Base-by-base conservation (phyloP, 352 stramenopile genomes). In the Phytophthora chlamydospora region DNA sequence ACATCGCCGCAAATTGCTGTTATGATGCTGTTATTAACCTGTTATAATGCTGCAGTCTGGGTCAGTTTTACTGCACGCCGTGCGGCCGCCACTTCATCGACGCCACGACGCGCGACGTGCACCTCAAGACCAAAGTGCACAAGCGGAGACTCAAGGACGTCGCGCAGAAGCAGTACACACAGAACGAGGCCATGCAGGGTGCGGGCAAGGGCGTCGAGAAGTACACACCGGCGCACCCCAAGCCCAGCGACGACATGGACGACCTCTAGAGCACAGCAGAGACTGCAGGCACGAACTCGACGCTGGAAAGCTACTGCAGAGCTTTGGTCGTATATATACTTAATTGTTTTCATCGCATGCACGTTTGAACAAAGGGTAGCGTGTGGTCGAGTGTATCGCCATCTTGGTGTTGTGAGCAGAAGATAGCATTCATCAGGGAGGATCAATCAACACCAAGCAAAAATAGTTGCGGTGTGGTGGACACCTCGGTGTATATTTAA, bases 121-220 rank as follows among this genome's bases (percentile, higher is more conserved):
- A 96, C 55, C 54, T 94, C 13, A 85, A 80, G 56, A 90, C 80
- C 41, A 96, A 96, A 57, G 85, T 96, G 48, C 87, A 96, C 78
- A 96, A 96, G 66, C 75, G 87, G 62, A 80, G 84, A 78, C 48
- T 96, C 67, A 96, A 96, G 56, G 87, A 96, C 60, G 87, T 96
- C n/a, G 85, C 83, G 14, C 87, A 96, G 70, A 80, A 93, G 80
- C 87, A 96, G 64, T 96, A 96, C 73, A 89, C 83, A 70, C 87
- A 94, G 59, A 89, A 85, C 29, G 87, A 96, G 58, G 87, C 87
- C 32, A 85, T 92, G 52, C 62, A 81, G 13, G 87, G 69, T 41
- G 83, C 87, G 10, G 85, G 87, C 51, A 89, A 89, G 62, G 76
- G 74, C 8, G 58, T 90, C 10, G 87, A 96, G 63, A 78, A 73